Conservation (phyloP, 805 yeast genomes). For the Sugiyamaella qingdaonensis region DNA sequence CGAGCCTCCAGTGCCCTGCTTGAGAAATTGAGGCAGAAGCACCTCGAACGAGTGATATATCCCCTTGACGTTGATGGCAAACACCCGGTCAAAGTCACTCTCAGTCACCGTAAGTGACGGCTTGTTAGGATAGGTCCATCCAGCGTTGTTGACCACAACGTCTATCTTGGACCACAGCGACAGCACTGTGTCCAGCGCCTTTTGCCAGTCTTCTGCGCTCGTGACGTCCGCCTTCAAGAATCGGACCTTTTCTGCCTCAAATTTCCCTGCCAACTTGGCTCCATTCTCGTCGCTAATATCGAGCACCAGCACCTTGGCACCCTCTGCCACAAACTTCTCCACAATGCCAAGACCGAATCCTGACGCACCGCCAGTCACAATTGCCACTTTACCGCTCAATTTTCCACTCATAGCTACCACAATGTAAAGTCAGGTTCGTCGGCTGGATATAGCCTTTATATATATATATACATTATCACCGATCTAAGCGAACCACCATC, state of each 20-base stretch:
- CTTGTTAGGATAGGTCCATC: conserved; percentile 29
- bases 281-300: conserved; percentile 18
- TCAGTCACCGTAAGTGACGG: conserved; percentile 30
- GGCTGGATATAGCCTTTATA: not conserved
- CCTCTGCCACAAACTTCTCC: conserved; percentile 17
- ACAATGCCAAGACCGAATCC: conserved; percentile 39
- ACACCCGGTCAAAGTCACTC: conserved; percentile 26
- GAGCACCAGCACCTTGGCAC: conserved; percentile 17
- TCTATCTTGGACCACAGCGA: conserved; percentile 32
- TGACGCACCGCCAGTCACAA: conserved; percentile 43
- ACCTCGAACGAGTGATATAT: conserved; percentile 28
- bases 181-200: conserved; percentile 29
- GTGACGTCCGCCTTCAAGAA: conserved; percentile 18
- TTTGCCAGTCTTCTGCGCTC: conserved; percentile 28
- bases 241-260: conserved; percentile 2
- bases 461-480: not conserved
- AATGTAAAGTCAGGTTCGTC: not conserved
- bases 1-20: conserved; percentile 32
- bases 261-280: not conserved
- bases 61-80: conserved; percentile 26
- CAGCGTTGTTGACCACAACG: conserved; percentile 37
- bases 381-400: conserved; percentile 37
- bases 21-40: conserved; percentile 24
- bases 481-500: not conserved
- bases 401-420: not conserved